Base-by-base conservation (phyloP, 2,329 filamentous ascomycete species). In the Xylaria sp. region DNA sequence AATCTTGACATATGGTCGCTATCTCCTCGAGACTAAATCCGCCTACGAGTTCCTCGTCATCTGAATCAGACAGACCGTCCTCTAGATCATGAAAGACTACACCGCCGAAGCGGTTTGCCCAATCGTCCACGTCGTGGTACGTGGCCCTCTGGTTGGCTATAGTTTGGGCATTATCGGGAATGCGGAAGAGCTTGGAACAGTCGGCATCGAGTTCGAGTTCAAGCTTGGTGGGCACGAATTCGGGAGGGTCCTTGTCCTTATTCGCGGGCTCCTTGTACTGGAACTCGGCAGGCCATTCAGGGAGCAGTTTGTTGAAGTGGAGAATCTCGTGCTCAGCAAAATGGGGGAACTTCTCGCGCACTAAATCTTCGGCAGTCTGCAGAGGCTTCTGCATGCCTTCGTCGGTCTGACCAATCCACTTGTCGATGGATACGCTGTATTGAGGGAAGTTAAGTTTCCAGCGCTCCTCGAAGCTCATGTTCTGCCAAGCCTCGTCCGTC, bases 151-250 rank as follows among this genome's bases (percentile, higher is more conserved):
- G 85, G 56, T 89, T 87, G 54, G 89, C 87, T 12, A 78, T 79
- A 2, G 80, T 76, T 3, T 84, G 82, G 0, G 86, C 85, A 31
- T 89, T 86, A 0, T 90, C 90, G 0, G 89, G 86, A n/a, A 95
- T 88, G 65, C 90, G 90, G 79, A 98, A 99, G 31, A 88, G 85
- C 74, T 94, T 94, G 79, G 97, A 93, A 73, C 97, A 92, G 75
- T 98, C 96, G 56, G 89, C 86, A 2, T 93, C 92, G 41, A 98
- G 84, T 70, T 99, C 96, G 15, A 99, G 85, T 70, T 90, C 94
- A 66, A 97, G 86, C 80, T 99, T 99, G 23, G 92, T 94, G 0
- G 94, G 94, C 5, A 94, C 87, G 3, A 98, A 76, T 48, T 76
- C 75, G 49, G 76, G 74, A 86, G 18, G 93, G 86, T 80, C 94